phyloP scores from a whole-genome alignment of 495 filamentous ascomycete genomes.

The Beverwykella pulmonaria region DNA sequence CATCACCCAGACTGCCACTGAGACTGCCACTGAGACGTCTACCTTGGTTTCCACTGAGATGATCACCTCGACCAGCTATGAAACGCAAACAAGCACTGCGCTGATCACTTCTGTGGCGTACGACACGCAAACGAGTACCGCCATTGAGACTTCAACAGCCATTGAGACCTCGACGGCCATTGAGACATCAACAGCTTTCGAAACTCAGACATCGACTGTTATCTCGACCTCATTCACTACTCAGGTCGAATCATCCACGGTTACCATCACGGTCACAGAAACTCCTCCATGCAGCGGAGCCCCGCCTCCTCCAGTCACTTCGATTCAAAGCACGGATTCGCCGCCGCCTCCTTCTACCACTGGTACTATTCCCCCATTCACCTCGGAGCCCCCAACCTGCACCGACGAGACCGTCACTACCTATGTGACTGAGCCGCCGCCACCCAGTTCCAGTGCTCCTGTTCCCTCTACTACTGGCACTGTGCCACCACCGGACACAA shows the following conservation, averaged over 20 bases:
- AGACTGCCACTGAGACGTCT: not conserved
- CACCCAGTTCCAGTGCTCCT: too few relatives aligned
- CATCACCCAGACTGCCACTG: not conserved
- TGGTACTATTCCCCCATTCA: not conserved
- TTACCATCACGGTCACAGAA: not conserved
- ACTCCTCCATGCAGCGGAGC: not conserved
- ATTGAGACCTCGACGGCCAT: not conserved
- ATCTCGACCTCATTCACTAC: not conserved
- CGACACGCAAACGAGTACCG: not conserved
- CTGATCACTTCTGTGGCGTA: not conserved
- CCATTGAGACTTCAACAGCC: not conserved
- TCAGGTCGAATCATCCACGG: not conserved
- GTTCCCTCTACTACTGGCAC: too few relatives aligned
- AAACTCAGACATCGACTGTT: not conserved
- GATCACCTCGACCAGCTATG: slow-evolving; percentile 1
- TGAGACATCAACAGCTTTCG: not conserved
- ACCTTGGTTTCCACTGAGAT: not conserved
- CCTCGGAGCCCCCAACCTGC: not conserved
- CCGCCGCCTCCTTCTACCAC: not conserved
- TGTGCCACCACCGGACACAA: too few relatives aligned
- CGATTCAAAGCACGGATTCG: not conserved
- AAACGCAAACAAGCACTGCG: not conserved
- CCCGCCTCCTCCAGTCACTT: not conserved
- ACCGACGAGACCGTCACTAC: too few relatives aligned
- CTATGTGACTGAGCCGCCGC: too few relatives aligned